Conservation (phyloP, 1,284 basidiomycete genomes). For the Rhodotorula sp. region DNA sequence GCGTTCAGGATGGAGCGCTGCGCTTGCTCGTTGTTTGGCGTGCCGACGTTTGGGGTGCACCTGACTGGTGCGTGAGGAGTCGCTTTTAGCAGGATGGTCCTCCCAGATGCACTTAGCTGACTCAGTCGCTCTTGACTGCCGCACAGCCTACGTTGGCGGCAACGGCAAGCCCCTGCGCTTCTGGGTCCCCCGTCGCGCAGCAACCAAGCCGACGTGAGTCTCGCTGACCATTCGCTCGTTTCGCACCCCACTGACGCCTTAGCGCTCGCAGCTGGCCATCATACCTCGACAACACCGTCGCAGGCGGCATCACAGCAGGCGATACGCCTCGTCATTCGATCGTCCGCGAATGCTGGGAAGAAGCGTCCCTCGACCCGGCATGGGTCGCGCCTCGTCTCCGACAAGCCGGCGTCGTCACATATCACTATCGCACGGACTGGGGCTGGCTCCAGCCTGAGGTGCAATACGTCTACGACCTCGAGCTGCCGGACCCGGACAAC, state of each 20-base stretch:
- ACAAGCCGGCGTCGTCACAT: constrained; percentile 48
- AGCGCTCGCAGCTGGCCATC: constrained; percentile 39
- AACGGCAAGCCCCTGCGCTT: constrained; percentile 51
- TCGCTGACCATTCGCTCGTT: constrained; percentile 4
- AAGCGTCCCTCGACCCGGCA: constrained; percentile 42
- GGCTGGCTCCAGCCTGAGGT: constrained; percentile 77
- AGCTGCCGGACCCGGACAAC: constrained; percentile 56
- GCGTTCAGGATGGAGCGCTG: constrained; percentile 86
- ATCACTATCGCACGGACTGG: constrained; percentile 60
- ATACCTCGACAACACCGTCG: constrained; percentile 62
- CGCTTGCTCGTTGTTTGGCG: constrained; percentile 81
- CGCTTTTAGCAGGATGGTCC: not conserved
- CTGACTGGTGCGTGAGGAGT: constrained; percentile 56
- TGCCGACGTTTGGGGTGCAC: constrained; percentile 84
- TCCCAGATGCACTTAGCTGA: constrained; percentile 30
- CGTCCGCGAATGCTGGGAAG: constrained; percentile 81
- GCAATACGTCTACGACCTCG: constrained; percentile 74
- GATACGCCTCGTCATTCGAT: constrained; percentile 68
- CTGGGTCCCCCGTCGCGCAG: constrained; percentile 84
- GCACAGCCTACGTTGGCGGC: constrained; percentile 44
- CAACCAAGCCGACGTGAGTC: constrained; percentile 79
- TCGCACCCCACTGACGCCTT: not conserved
- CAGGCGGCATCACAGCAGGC: constrained; percentile 63
- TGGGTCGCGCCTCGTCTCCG: constrained; percentile 25
- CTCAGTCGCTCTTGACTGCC: constrained; percentile 49